A percentile compares a stretch with the other conserved stretches of the same genome.
phyloP scores from a whole-genome alignment of 768 basidiomycete species.

The Kwoniella heveanensis region DNA sequence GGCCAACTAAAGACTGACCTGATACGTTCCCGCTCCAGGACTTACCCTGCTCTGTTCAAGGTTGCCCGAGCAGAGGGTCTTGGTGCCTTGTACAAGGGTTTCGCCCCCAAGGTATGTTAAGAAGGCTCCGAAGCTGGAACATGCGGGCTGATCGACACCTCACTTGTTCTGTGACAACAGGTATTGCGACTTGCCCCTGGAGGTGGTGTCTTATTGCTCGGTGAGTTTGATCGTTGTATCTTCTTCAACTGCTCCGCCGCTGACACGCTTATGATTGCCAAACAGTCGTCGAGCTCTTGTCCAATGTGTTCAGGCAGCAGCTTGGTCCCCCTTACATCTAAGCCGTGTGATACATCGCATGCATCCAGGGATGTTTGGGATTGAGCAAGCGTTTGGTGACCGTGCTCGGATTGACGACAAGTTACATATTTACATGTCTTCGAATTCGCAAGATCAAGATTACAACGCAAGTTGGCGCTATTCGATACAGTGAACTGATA shows the following conservation, averaged over 20 bases:
- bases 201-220: conserved; percentile 88
- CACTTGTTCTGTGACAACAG: conserved; percentile 16
- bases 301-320: conserved; percentile 50
- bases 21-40: no score
- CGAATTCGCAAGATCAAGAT: no score
- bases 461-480: no score
- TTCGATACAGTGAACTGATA: no score
- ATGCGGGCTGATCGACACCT: conserved; percentile 2
- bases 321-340: conserved; percentile 54
- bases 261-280: neutral
- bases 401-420: neutral
- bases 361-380: neutral
- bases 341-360: neutral
- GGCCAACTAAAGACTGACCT: no score
- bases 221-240: conserved; percentile 28
- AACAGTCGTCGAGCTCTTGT: conserved; percentile 54
- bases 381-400: neutral
- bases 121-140: conserved; percentile 48
- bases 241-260: neutral
- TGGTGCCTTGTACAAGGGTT: conserved; percentile 63
- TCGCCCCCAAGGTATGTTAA: conserved; percentile 73
- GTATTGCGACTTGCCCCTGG: conserved; percentile 85
- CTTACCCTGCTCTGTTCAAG: conserved; percentile 70
- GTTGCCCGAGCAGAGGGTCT: conserved; percentile 57
- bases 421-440: no score